Evolutionary conservation across 2,329 filamentous ascomycete species (phyloP).

Genomic region (Paecilomyces niveus): DNA sequence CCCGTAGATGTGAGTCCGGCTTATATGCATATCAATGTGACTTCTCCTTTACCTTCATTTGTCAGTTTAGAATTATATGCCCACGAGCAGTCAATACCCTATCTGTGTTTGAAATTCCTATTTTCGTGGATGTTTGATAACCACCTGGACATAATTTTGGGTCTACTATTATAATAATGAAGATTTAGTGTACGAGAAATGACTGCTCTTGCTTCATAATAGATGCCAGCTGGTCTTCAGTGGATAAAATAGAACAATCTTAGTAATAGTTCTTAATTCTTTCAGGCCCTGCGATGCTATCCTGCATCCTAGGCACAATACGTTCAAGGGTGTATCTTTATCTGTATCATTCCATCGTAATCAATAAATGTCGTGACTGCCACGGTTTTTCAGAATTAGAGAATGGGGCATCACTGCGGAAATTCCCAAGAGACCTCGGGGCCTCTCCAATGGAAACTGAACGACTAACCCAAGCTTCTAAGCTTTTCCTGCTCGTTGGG

Average conservation of each 20-base stretch:
- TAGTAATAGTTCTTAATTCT: background rate
- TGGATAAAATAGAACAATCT: background rate
- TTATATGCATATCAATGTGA: background rate
- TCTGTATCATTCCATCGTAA: background rate
- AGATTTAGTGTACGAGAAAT: too few species aligned
- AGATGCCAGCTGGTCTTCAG: too few species aligned
- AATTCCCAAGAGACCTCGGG: background rate
- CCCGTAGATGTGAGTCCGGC: background rate
- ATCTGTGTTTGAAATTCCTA: too few species aligned
- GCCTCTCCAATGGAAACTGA: background rate
- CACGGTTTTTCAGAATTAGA: background rate
- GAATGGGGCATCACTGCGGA: background rate
- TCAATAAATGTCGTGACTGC: background rate
- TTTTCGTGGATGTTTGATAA: too few species aligned
- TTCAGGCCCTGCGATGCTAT: background rate
- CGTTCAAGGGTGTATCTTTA: background rate
- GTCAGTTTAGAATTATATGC: background rate
- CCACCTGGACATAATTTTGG: too few species aligned
- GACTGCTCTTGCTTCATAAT: too few species aligned
- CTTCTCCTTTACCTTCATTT: background rate
- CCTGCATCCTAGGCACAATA: background rate
- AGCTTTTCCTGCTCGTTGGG: conserved; percentile 42
- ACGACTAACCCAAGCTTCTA: conserved; percentile 18
- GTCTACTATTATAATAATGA: too few species aligned
- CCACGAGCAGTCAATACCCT: background rate